These are phyloP conservation scores for Dalechampia spathulata DNA, from an alignment of 441 rosid species.

Conservation along the genomic window DNA sequence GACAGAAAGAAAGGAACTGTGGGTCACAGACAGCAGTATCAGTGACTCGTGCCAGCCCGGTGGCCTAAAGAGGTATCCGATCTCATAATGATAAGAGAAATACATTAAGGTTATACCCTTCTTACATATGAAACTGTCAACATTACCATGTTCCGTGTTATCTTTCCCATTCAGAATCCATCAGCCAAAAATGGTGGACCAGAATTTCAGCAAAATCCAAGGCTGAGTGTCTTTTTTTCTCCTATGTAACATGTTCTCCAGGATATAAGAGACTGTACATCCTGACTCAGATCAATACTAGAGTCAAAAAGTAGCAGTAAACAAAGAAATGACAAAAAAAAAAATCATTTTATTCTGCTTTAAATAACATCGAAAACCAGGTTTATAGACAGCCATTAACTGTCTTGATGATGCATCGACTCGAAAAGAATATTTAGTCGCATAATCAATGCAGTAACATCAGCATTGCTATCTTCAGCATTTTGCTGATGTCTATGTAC, in stretches of 20 bases:
- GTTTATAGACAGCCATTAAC: background rate
- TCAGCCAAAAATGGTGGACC: constrained; percentile 9
- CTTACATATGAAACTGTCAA: background rate
- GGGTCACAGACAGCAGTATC: constrained; percentile 27
- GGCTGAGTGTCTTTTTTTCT: background rate
- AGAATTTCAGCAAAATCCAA: background rate
- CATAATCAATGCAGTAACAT: constrained; percentile 6
- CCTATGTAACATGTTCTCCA: constrained; percentile 6
- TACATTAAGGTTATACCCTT: constrained; percentile 7
- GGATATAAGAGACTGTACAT: background rate
- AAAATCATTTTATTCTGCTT: constrained; percentile 17
- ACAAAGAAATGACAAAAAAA: background rate
- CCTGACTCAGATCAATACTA: background rate
- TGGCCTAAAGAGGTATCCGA: constrained; percentile 14
- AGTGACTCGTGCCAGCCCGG: constrained; percentile 29
- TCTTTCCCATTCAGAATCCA: background rate
- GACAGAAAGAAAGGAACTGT: too few relatives aligned
- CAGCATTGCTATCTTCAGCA: constrained; percentile 51
- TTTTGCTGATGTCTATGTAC: constrained; percentile 21
- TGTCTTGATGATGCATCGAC: constrained; percentile 1
- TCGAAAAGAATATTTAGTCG: constrained; percentile 13
- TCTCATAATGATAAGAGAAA: background rate
- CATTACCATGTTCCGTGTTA: constrained; percentile 9
- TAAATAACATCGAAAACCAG: background rate
- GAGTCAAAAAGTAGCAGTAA: background rate